phyloP scores from a whole-genome alignment of 2,329 filamentous ascomycete species.

The Anisogramma anomala region DNA sequence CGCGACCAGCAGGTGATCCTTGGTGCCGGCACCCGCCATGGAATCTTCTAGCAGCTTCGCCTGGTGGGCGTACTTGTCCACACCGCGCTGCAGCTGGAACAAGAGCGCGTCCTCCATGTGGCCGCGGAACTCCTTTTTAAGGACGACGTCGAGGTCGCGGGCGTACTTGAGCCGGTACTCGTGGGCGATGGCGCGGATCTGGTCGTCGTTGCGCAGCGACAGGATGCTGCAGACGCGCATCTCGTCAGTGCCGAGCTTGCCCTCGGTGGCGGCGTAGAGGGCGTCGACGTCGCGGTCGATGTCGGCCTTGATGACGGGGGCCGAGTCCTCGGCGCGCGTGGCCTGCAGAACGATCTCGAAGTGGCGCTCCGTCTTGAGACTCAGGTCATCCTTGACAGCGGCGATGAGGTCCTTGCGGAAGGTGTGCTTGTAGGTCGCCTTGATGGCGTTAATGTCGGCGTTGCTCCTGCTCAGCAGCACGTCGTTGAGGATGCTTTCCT shows the following conservation, averaged over 20 bases:
- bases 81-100: constrained; percentile 63
- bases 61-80: constrained; percentile 75
- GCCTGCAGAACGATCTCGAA: constrained; percentile 74
- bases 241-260: constrained; percentile 60
- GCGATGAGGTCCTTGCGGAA: constrained; percentile 56
- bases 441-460: constrained; percentile 80
- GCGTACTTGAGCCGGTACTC: constrained; percentile 65
- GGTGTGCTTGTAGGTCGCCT: constrained; percentile 58
- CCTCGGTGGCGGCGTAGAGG: constrained; percentile 67
- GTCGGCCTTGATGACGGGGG: constrained; percentile 59
- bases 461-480: constrained; percentile 74
- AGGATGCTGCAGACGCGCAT: constrained; percentile 70
- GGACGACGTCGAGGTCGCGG: constrained; percentile 56
- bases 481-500: constrained; percentile 77
- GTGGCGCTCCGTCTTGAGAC: constrained; percentile 72
- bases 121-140: constrained; percentile 72
- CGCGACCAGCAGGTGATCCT: constrained; percentile 66
- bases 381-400: constrained; percentile 68
- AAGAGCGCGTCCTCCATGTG: constrained; percentile 84
- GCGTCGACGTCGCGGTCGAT: constrained; percentile 66
- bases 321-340: constrained; percentile 64
- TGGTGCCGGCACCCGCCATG: constrained; percentile 81
- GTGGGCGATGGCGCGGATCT: constrained; percentile 70
- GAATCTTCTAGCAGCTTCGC: constrained; percentile 71
- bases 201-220: constrained; percentile 62